Evolutionary conservation across 371 early-diverging fungal species (phyloP), one percentile per base, ranked within the genome.

Genomic region (Lichtheimia ramosa): DNA sequence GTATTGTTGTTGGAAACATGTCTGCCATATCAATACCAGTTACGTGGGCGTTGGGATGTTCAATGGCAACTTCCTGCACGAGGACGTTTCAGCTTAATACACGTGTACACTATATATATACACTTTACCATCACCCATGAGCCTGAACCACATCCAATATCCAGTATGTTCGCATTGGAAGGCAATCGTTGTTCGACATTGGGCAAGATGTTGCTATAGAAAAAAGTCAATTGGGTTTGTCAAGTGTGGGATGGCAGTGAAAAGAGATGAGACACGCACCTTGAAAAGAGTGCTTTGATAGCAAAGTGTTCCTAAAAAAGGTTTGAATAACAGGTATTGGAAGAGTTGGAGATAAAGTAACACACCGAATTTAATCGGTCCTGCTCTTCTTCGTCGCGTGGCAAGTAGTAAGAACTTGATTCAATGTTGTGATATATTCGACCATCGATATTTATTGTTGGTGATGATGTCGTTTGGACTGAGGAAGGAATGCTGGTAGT

Each of bases 11-110:
- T 7, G 77, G 76, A 53, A 81, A 75, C 69, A 78, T 71, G 42
- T 70, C 71, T 6, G 74, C 54, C 63, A 83, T 76, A 59, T 87
- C 85, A n/a, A 84, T 58, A 13, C 87, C 87, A 14, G 66, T 69
- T 39, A 87, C 57, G 12, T 76, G 63, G 10, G 75, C 74, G 16
- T 74, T 71, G 21, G 85, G 83, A 66, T 77, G 74, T 12, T 85
- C 82, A 20, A 73, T 71, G 3, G 84, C 81, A 82, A 87, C 80
- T 69, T 87, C 87, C 66, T 76, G 52, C 46, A 48, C 34, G 2
- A 34, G 2, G 2, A 46, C 16, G 46, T 46, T 46, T 46, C 18
- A 21, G 46, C 16, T 52, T 27, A 34, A 15, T 16, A 43, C 21
- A 23, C 49, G 16, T 12, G 41, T 54, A 14, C 28, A 16, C 34